Percentiles rank a stretch among this genome's conserved stretches.
phyloP scores from a whole-genome alignment of 331 rosid genomes.

The Quercus phellos region DNA sequence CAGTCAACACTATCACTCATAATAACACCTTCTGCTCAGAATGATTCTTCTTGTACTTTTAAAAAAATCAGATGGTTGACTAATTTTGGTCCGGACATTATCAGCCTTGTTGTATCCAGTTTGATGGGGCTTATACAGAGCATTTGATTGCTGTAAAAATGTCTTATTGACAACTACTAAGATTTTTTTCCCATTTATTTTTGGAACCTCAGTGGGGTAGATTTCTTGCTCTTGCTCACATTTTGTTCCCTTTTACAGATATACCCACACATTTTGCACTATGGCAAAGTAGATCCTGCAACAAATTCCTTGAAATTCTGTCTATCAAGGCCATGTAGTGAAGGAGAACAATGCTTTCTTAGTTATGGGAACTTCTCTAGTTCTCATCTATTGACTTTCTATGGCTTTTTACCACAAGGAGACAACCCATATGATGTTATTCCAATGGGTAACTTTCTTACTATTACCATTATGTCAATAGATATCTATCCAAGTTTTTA shows the following conservation, averaged over 20 bases:
- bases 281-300: conserved; percentile 64
- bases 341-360: conserved; percentile 78
- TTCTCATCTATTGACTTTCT: conserved; percentile 70
- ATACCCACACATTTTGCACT: conserved; percentile 67
- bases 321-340: conserved; percentile 77
- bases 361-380: conserved; percentile 75
- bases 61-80: background rate
- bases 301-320: conserved; percentile 72
- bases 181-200: background rate
- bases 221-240: conserved; percentile 11
- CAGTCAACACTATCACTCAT: conserved; percentile 10
- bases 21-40: background rate
- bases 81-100: background rate
- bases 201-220: conserved; percentile 6
- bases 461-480: conserved; percentile 7
- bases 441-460: conserved; percentile 55
- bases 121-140: background rate
- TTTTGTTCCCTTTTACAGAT: conserved; percentile 46
- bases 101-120: conserved; percentile 6
- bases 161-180: background rate
- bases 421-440: conserved; percentile 70
- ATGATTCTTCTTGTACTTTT: background rate
- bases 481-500: background rate
- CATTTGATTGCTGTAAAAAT: background rate
- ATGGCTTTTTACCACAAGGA: conserved; percentile 84